Evolutionary conservation across 1,284 basidiomycete species (phyloP).

Genomic region (Ganoderma meredithae): DNA sequence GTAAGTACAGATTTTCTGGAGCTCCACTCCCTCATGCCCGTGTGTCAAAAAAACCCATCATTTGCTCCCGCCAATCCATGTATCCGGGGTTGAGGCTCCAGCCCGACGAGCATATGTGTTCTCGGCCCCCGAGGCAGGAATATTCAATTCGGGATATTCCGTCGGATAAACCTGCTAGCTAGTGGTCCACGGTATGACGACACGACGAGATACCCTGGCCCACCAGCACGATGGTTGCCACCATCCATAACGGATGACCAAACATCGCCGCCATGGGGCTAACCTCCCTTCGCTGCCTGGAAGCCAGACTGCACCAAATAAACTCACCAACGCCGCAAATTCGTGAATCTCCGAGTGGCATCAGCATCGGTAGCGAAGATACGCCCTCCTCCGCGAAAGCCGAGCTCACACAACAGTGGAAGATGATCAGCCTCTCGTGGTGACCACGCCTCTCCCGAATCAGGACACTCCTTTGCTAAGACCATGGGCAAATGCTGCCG

Average conservation of each 20-base stretch:
- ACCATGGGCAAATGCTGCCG: constrained; percentile 63
- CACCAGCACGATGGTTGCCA: neutral
- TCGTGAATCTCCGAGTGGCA: constrained; percentile 15
- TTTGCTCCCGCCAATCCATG: neutral
- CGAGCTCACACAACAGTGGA: constrained; percentile 44
- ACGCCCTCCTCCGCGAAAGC: constrained; percentile 52
- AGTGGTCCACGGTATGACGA: neutral
- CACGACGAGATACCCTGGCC: neutral
- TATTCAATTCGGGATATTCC: constrained; percentile 5
- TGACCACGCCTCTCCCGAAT: constrained; percentile 39
- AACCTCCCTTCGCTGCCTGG: neutral
- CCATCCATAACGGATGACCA: neutral
- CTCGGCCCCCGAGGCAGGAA: neutral
- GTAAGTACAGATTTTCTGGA: constrained; percentile 10
- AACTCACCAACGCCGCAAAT: constrained; percentile 65
- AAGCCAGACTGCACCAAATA: neutral
- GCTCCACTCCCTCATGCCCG: constrained; percentile 13
- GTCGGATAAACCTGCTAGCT: neutral
- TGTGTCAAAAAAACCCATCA: neutral
- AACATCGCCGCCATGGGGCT: neutral
- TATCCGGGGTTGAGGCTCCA: constrained; percentile 4
- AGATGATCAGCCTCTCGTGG: constrained; percentile 67
- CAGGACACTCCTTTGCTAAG: constrained; percentile 72
- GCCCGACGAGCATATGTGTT: neutral
- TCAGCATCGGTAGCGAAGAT: constrained; percentile 7